Evolutionary conservation across 208 protist genomes (phyloP).

Genomic region (Porcisia hertigi): DNA sequence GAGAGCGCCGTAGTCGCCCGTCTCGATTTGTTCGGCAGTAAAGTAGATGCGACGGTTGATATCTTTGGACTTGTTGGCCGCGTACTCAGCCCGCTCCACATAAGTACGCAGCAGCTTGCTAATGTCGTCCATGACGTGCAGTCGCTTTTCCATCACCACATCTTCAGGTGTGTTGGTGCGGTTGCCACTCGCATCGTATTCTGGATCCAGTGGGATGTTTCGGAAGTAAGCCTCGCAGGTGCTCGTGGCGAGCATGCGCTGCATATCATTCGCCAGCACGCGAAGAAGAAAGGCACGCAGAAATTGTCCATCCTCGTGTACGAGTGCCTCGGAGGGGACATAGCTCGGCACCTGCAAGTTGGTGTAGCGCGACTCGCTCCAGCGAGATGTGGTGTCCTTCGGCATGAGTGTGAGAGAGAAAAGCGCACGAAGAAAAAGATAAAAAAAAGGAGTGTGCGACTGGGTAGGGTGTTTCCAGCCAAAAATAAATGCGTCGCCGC

Average conservation of each 20-base stretch:
- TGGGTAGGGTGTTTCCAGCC: background rate
- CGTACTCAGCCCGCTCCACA: constrained; percentile 51
- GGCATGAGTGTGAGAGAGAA: constrained; percentile 18
- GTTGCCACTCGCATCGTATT: constrained; percentile 80
- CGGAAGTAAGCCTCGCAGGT: constrained; percentile 73
- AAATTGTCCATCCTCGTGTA: constrained; percentile 85
- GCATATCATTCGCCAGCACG: constrained; percentile 71
- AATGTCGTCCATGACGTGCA: constrained; percentile 73
- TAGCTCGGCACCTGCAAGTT: constrained; percentile 86
- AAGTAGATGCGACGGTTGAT: constrained; percentile 91
- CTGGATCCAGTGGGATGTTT: constrained; percentile 71
- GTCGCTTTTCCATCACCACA: constrained; percentile 68
- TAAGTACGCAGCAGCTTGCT: constrained; percentile 61
- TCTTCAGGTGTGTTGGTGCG: constrained; percentile 82
- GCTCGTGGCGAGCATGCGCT: constrained; percentile 69
- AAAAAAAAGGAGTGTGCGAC: background rate
- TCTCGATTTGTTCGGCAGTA: constrained; percentile 85
- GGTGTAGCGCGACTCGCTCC: constrained; percentile 80
- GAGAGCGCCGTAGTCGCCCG: constrained; percentile 85
- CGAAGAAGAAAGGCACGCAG: constrained; percentile 81
- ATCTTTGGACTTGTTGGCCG: constrained; percentile 56
- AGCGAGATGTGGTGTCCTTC: constrained; percentile 53
- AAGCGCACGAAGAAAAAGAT: background rate
- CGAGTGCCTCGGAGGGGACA: constrained; percentile 78
- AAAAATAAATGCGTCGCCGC: background rate